Percentiles rank a stretch among this genome's conserved stretches.
Conservation (phyloP, 2,329 filamentous ascomycete species). For the Geosmithia putterillii region DNA sequence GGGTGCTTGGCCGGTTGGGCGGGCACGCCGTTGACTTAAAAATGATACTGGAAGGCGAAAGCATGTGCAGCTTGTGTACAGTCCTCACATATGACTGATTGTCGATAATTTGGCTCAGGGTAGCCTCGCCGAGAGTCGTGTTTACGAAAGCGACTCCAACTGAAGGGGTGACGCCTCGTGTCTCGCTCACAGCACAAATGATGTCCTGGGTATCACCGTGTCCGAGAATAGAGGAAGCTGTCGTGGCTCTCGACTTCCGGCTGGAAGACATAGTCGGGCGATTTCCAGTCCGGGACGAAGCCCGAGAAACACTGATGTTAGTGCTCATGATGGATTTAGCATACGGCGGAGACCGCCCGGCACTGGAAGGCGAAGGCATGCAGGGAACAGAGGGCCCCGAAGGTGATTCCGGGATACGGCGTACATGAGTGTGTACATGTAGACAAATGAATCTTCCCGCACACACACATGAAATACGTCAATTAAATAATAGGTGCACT, state of each 20-base stretch:
- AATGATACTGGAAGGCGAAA: slow-evolving; percentile 68
- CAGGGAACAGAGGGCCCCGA: neutral
- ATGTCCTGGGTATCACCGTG: slow-evolving; percentile 51
- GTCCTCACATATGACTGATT: slow-evolving; percentile 86
- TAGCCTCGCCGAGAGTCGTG: slow-evolving; percentile 68
- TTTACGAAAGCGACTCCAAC: slow-evolving; percentile 85
- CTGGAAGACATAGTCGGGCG: slow-evolving; percentile 28
- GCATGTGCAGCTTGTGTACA: slow-evolving; percentile 73
- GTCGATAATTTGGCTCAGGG: slow-evolving; percentile 84
- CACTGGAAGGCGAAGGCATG: neutral
- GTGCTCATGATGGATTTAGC: neutral
- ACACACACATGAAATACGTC: no score
- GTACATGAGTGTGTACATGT: neutral
- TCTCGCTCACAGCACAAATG: slow-evolving; percentile 81
- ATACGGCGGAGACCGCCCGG: neutral
- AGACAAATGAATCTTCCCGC: no score
- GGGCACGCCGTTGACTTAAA: slow-evolving; percentile 59
- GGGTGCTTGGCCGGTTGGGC: slow-evolving; percentile 56
- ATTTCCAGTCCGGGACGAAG: slow-evolving; percentile 8
- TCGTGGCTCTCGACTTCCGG: slow-evolving; percentile 28
- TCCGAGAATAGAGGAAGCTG: slow-evolving; percentile 25
- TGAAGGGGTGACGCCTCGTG: slow-evolving; percentile 72
- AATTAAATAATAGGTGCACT: no score
- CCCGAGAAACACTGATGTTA: neutral
- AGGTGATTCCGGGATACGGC: neutral